These are phyloP conservation scores for Starmerella bombicola DNA, from an alignment of 805 yeast genomes.

Conservation along the genomic window DNA sequence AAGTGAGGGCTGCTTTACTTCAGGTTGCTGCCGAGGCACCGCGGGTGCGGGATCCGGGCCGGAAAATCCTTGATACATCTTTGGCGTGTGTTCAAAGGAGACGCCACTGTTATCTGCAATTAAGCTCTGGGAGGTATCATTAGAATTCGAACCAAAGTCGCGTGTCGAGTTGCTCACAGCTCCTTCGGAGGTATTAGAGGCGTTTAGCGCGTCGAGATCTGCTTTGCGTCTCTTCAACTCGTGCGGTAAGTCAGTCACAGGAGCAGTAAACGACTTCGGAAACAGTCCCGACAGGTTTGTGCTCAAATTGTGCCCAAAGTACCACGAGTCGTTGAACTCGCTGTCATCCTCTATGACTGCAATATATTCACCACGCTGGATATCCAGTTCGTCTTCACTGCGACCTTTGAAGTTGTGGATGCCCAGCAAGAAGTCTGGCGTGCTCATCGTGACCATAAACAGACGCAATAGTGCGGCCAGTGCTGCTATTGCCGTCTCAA, in stretches of 20 bases:
- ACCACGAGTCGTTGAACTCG: constrained; percentile 96
- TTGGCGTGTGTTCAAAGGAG: no score
- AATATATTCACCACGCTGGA: constrained; percentile 70
- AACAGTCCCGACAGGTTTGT: constrained; percentile 74
- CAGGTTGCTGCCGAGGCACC: neutral
- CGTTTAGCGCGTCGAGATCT: neutral
- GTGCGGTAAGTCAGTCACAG: constrained; percentile 16
- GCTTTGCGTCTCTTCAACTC: constrained; percentile 3
- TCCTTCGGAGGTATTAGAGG: no score
- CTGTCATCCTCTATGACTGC: constrained; percentile 86
- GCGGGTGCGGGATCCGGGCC: no score
- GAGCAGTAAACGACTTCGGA: constrained; percentile 73
- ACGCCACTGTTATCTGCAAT: neutral
- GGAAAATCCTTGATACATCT: no score
- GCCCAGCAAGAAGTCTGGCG: constrained; percentile 35
- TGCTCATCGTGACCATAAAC: no score
- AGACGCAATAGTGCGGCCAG: no score
- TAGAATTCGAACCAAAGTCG: no score
- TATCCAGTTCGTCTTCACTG: constrained; percentile 75
- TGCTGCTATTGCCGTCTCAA: no score
- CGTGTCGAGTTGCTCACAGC: no score
- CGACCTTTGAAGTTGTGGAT: constrained; percentile 81
- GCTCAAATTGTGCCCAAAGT: constrained; percentile 48
- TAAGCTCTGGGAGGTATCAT: no score
- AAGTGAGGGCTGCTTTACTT: neutral